phyloP scores from a whole-genome alignment of 768 basidiomycete species.

The Boletus rufocinnamomeus region DNA sequence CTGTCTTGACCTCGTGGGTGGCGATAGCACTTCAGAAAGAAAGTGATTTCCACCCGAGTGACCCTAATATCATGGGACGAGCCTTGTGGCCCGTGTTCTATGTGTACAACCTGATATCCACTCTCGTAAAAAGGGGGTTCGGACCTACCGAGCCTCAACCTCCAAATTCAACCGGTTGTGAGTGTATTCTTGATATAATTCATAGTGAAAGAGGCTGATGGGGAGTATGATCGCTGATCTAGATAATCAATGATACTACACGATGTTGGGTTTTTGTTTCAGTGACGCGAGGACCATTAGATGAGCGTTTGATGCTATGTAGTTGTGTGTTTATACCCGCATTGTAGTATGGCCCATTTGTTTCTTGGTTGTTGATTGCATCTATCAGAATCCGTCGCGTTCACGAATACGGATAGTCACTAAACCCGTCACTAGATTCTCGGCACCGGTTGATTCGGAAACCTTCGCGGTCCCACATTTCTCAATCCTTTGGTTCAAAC shows the following conservation, averaged over 20 bases:
- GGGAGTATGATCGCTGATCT: background rate
- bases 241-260: background rate
- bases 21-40: no score
- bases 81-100: no score
- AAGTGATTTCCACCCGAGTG: no score
- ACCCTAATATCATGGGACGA: no score
- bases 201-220: no score
- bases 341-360: conserved; percentile 10
- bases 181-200: no score
- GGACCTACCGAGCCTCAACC: no score
- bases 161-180: no score
- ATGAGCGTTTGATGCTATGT: background rate
- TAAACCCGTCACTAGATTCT: background rate
- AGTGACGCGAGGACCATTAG: background rate
- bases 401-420: background rate
- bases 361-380: background rate
- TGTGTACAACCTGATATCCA: no score
- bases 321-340: background rate
- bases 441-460: background rate
- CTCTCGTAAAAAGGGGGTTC: no score
- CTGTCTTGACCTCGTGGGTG: no score
- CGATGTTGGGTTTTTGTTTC: background rate
- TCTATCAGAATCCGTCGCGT: background rate
- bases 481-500: background rate
- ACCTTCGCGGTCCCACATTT: background rate